Base-by-base conservation (phyloP, 192 early-diverging fungal species). In the Coemansia umbellata region DNA sequence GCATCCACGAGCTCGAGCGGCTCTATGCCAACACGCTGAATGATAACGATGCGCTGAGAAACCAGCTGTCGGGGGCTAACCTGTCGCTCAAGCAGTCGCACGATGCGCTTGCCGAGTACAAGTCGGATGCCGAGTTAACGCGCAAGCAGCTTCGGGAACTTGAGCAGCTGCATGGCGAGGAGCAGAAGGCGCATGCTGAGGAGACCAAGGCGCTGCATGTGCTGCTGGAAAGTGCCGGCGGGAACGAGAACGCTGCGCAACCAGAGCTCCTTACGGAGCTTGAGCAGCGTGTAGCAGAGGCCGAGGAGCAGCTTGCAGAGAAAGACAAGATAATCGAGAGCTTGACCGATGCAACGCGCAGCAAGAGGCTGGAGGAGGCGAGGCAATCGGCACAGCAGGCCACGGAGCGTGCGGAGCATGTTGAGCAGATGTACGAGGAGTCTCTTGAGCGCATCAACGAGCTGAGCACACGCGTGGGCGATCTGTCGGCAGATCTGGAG, bases 11-110 rank as follows among this genome's bases (percentile, higher is more conserved):
- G 33, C 53, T 80, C 13, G 78, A 80, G 63, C 67, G 73, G 5
- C 64, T 70, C 35, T 60, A 75, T 28, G 78, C 73, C 21, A 80
- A 68, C 44, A 63, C 68, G 15, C 56, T 75, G 2, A 74, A 72
- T 58, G 78, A 80, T 51, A 71, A 67, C 44, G 73, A 76, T 23
- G 69, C 67, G 21, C 53, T 74, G 48, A 55, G 72, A 9, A 63
- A 58, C 57, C 72, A 80, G 45, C 55, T 79, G 43, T 55, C 63
- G 1, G 53, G 60, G 4, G 77, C 71, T 41, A 75, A 63, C 30
- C 45, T 61, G 44, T 50, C 61, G 39, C 60, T 75, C 8, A 63
- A 71, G 53, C 72, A 76, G 61, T 50, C 65, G 14, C 66, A 72
- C 41, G 68, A 75, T 28, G 64, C 57, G 7, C 39, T 71, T 36